phyloP scores from a whole-genome alignment of 179 eudicot genomes.

The Vitellaria paradoxa region DNA sequence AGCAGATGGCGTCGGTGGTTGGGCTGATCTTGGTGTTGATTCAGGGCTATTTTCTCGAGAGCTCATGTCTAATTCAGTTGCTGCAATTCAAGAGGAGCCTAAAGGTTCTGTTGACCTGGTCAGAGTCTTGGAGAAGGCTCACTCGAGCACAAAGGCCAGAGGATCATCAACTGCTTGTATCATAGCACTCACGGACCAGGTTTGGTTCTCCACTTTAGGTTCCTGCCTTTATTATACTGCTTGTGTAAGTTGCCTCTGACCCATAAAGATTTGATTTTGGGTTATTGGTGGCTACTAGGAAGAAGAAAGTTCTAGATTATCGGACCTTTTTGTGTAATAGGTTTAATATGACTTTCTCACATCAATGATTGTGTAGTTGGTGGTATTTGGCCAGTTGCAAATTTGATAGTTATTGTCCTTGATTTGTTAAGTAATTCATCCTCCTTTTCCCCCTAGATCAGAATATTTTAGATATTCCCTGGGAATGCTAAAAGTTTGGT shows the following conservation, averaged over 20 bases:
- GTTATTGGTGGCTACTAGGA: not conserved
- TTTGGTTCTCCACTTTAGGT: slow-evolving; percentile 16
- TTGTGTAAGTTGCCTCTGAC: not conserved
- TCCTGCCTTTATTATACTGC: not conserved
- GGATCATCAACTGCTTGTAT: slow-evolving; percentile 96
- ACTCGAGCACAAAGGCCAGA: slow-evolving; percentile 62
- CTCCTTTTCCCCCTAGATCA: not conserved
- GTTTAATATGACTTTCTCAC: not conserved
- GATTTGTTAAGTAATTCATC: not conserved
- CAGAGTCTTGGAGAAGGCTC: slow-evolving; percentile 87
- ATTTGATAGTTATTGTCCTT: not conserved
- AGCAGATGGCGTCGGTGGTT: slow-evolving; percentile 96
- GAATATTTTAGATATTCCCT: not conserved
- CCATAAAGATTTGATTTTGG: not conserved
- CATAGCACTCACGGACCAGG: slow-evolving; percentile 74
- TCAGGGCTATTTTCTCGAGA: slow-evolving; percentile 79
- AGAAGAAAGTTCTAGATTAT: not conserved
- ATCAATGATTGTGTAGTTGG: too few species aligned
- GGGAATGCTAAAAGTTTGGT: too few species aligned
- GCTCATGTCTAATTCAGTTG: slow-evolving; percentile 73
- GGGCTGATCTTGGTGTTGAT: slow-evolving; percentile 84
- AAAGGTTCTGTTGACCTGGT: slow-evolving; percentile 75
- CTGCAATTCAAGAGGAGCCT: slow-evolving; percentile 76
- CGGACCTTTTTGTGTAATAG: not conserved
- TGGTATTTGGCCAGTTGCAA: not conserved